Conservation (phyloP, 208 protist genomes). For the Crithidia sp. region DNA sequence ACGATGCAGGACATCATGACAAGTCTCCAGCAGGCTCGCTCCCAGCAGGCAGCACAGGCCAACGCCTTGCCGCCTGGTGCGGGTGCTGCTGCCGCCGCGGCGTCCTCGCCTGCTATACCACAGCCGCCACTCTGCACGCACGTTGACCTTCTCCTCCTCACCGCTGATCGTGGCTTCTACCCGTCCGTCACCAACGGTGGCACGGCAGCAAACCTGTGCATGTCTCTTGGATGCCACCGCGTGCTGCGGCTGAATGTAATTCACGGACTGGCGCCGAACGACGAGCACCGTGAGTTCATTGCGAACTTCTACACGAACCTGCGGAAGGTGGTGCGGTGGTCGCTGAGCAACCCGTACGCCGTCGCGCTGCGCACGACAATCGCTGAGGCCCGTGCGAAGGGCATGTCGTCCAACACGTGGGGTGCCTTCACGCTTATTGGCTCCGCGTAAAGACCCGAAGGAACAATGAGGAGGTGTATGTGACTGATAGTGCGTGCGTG, state of each 20-base stretch:
- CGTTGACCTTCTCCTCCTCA: slow-evolving; percentile 66
- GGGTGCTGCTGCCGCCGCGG: background rate
- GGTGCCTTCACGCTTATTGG: slow-evolving; percentile 79
- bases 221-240: slow-evolving; percentile 62
- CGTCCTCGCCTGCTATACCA: slow-evolving; percentile 8
- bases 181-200: slow-evolving; percentile 51
- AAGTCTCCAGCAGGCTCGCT: slow-evolving; percentile 19
- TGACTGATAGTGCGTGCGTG: background rate
- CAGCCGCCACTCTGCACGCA: slow-evolving; percentile 36
- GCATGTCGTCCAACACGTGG: slow-evolving; percentile 61
- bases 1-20: slow-evolving; percentile 41
- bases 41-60: slow-evolving; percentile 5
- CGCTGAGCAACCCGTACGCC: slow-evolving; percentile 65
- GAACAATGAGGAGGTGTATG: slow-evolving; percentile 4
- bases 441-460: slow-evolving; percentile 45
- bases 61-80: background rate
- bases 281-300: slow-evolving; percentile 65
- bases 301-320: slow-evolving; percentile 56
- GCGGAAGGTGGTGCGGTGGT: slow-evolving; percentile 43
- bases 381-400: slow-evolving; percentile 29
- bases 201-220: slow-evolving; percentile 59
- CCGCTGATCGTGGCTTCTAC: slow-evolving; percentile 42
- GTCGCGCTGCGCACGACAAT: slow-evolving; percentile 79
- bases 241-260: slow-evolving; percentile 77
- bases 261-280: slow-evolving; percentile 39